phyloP scores from a whole-genome alignment of 2,329 filamentous ascomycete genomes.

The Botryosphaeria dothidea region DNA sequence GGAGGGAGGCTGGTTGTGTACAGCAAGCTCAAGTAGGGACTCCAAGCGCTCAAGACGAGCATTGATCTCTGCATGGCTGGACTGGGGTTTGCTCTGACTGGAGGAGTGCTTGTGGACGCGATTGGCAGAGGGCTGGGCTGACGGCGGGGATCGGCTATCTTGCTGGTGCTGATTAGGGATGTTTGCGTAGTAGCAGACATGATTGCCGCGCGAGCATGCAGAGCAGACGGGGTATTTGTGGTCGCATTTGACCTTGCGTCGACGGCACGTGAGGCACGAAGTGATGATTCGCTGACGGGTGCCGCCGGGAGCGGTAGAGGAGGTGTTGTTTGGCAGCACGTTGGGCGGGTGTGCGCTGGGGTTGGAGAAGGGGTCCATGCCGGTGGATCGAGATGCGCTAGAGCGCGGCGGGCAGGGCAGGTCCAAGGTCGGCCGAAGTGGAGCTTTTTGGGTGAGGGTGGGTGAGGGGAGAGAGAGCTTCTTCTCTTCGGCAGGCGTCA shows the following conservation, averaged over 20 bases:
- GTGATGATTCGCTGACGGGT: slow-evolving; percentile 38
- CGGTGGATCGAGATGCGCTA: not conserved
- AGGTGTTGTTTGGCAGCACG: not conserved
- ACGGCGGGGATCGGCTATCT: slow-evolving; percentile 1
- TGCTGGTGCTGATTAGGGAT: slow-evolving; percentile 20
- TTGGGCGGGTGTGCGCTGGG: not conserved
- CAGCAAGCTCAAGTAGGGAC: slow-evolving; percentile 30
- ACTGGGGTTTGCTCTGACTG: slow-evolving; percentile 19
- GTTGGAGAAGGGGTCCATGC: slow-evolving; percentile 12
- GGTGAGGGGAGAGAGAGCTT: not conserved
- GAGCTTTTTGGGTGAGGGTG: not conserved
- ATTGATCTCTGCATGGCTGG: slow-evolving; percentile 36
- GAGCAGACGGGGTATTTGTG: slow-evolving; percentile 40
- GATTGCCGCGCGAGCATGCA: slow-evolving; percentile 38
- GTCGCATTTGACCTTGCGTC: slow-evolving; percentile 41
- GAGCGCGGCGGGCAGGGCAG: not conserved
- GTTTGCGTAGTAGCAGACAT: slow-evolving; percentile 37
- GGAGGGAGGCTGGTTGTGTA: not conserved
- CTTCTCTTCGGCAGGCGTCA: slow-evolving; percentile 2
- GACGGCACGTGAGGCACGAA: slow-evolving; percentile 40
- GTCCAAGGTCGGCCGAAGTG: slow-evolving; percentile 7
- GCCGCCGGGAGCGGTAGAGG: not conserved
- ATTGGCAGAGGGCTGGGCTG: not conserved
- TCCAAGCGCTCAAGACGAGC: slow-evolving; percentile 39
- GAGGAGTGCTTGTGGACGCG: slow-evolving; percentile 12